Percentiles rank a stretch among this genome's conserved stretches.
phyloP scores from a whole-genome alignment of 352 stramenopile species.

The Globisporangium cederbergense region DNA sequence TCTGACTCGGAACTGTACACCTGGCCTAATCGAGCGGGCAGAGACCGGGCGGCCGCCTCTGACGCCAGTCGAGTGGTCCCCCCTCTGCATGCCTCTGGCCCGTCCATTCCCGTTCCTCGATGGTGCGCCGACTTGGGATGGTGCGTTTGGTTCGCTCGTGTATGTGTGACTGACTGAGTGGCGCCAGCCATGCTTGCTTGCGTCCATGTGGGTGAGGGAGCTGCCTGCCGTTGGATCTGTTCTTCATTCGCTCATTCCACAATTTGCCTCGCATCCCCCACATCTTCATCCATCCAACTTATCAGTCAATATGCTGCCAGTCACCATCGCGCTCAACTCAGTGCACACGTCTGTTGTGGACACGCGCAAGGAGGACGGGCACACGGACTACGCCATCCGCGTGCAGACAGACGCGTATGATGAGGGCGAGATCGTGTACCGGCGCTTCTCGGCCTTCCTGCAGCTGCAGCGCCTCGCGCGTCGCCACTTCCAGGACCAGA shows the following conservation, averaged over 20 bases:
- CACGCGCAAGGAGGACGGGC: constrained; percentile 65
- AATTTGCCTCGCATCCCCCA: constrained; percentile 14
- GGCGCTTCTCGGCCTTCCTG: constrained; percentile 83
- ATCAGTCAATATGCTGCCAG: constrained; percentile 28
- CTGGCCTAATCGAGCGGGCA: constrained; percentile 7
- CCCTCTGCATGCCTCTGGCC: constrained; percentile 5
- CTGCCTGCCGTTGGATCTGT: neutral
- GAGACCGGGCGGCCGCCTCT: constrained; percentile 10
- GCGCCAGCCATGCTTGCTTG: neutral
- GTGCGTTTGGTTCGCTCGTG: neutral
- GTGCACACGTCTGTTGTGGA: constrained; percentile 66
- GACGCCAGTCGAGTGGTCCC: constrained; percentile 8
- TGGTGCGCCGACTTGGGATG: neutral
- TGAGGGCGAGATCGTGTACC: constrained; percentile 69
- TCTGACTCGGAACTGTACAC: constrained; percentile 12
- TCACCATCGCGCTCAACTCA: constrained; percentile 39
- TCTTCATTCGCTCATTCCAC: constrained; percentile 5
- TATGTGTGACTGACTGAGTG: neutral
- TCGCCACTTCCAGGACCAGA: constrained; percentile 63
- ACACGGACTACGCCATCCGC: constrained; percentile 86
- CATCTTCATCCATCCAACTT: neutral
- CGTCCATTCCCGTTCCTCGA: neutral
- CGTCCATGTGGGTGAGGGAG: neutral
- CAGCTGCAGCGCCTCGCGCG: constrained; percentile 73
- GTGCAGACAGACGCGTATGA: constrained; percentile 61